phyloP scores from a whole-genome alignment of 2,329 filamentous ascomycete genomes.

The Verticillium klebahnii region DNA sequence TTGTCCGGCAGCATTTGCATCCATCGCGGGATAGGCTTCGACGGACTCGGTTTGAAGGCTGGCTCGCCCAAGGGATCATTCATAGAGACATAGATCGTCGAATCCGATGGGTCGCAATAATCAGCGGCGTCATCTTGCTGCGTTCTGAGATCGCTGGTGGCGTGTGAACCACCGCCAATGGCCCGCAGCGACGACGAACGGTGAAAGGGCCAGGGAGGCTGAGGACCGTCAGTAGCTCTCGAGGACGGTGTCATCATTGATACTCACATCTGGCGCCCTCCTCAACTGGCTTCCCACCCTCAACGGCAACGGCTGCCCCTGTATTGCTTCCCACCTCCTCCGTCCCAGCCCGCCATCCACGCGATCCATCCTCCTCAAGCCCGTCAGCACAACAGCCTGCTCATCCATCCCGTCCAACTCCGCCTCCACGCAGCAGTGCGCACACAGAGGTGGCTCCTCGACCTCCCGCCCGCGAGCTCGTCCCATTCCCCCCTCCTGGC shows the following conservation, averaged over 20 bases:
- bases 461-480: slow-evolving; percentile 33
- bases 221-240: background rate
- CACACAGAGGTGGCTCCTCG: slow-evolving; percentile 43
- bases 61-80: slow-evolving; percentile 41
- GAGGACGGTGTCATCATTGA: too few species aligned
- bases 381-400: slow-evolving; percentile 31
- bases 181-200: background rate
- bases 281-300: slow-evolving; percentile 10
- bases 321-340: slow-evolving; percentile 33
- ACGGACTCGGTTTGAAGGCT: slow-evolving; percentile 41
- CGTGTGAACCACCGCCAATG: background rate
- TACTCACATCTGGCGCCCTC: slow-evolving; percentile 8
- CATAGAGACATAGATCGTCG: slow-evolving; percentile 45
- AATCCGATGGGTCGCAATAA: slow-evolving; percentile 9
- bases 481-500: background rate
- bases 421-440: slow-evolving; percentile 35
- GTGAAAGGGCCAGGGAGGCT: slow-evolving; percentile 4
- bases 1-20: slow-evolving; percentile 26
- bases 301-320: slow-evolving; percentile 9
- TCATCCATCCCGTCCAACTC: slow-evolving; percentile 29
- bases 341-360: slow-evolving; percentile 43
- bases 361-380: slow-evolving; percentile 36
- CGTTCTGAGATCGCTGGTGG: background rate
- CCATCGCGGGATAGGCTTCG: slow-evolving; percentile 47
- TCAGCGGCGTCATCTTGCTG: background rate